These are phyloP conservation scores for Phaeosphaeria sp. DNA, from an alignment of 2,329 filamentous ascomycete genomes.

Conservation along the genomic window DNA sequence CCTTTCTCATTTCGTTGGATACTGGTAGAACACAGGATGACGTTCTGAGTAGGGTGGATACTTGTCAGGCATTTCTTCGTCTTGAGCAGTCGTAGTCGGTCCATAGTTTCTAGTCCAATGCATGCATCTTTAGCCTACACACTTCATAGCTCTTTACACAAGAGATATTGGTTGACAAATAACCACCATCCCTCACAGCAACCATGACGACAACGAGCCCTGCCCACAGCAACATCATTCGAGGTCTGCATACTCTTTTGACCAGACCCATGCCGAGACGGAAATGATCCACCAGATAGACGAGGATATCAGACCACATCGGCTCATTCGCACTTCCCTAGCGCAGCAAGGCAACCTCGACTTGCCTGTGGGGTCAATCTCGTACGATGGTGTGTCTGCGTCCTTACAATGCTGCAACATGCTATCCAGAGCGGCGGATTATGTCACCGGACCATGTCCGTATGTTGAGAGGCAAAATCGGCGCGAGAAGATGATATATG, in stretches of 20 bases:
- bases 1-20: not conserved
- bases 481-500: not conserved
- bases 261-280: not conserved
- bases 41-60: not conserved
- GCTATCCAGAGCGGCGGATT: not conserved
- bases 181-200: not conserved
- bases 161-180: not conserved
- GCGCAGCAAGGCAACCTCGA: conserved; percentile 7
- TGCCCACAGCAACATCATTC: conserved; percentile 9
- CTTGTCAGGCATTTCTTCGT: not conserved
- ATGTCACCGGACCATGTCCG: not conserved
- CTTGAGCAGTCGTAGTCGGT: not conserved
- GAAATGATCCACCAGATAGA: not conserved
- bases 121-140: not conserved
- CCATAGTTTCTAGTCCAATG: not conserved
- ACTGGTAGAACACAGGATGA: not conserved
- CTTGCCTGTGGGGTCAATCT: conserved; percentile 9
- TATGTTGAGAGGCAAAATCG: not conserved
- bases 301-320: conserved; percentile 6
- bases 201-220: not conserved
- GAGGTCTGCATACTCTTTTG: conserved; percentile 9
- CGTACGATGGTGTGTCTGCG: conserved; percentile 15
- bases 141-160: no score
- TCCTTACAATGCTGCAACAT: not conserved
- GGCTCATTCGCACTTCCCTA: conserved; percentile 19